These are phyloP conservation scores for Neopestalotiopsis sp. DNA, from an alignment of 2,329 filamentous ascomycete species.

Conservation along the genomic window DNA sequence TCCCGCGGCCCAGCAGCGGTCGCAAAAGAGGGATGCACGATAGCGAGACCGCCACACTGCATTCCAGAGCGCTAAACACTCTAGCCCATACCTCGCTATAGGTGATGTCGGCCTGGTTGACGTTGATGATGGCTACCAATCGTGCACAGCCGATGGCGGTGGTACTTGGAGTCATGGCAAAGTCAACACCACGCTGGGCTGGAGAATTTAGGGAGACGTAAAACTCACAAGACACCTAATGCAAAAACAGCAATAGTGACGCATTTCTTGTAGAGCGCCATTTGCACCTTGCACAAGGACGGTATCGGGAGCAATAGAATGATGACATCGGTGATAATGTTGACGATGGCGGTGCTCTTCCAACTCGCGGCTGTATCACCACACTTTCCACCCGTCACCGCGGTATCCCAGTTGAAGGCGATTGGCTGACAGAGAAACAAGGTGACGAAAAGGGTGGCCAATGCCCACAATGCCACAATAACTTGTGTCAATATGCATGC, in stretches of 20 bases:
- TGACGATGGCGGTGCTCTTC: constrained; percentile 10
- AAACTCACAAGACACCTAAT: constrained; percentile 16
- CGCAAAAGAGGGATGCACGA: constrained; percentile 18
- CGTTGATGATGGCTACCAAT: not conserved
- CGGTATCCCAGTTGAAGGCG: not conserved
- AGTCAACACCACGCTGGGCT: no score
- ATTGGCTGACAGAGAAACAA: constrained; percentile 19
- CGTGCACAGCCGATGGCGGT: not conserved
- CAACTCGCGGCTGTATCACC: not conserved
- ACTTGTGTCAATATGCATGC: not conserved
- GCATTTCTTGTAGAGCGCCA: not conserved
- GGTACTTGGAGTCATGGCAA: not conserved
- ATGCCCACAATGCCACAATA: not conserved
- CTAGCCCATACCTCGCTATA: not conserved
- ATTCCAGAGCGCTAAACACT: constrained; percentile 16
- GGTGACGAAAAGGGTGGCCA: constrained; percentile 6
- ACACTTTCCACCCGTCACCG: constrained; percentile 3
- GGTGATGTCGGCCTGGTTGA: constrained; percentile 14
- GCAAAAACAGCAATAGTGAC: constrained; percentile 6
- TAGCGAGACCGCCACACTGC: constrained; percentile 12
- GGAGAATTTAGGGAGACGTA: not conserved
- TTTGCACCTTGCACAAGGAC: constrained; percentile 10
- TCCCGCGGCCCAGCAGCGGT: constrained; percentile 9
- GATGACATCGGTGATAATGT: constrained; percentile 17
- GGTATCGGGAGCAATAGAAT: constrained; percentile 15